phyloP scores from a whole-genome alignment of 192 early-diverging fungal genomes.

The Coemansia sp. region DNA sequence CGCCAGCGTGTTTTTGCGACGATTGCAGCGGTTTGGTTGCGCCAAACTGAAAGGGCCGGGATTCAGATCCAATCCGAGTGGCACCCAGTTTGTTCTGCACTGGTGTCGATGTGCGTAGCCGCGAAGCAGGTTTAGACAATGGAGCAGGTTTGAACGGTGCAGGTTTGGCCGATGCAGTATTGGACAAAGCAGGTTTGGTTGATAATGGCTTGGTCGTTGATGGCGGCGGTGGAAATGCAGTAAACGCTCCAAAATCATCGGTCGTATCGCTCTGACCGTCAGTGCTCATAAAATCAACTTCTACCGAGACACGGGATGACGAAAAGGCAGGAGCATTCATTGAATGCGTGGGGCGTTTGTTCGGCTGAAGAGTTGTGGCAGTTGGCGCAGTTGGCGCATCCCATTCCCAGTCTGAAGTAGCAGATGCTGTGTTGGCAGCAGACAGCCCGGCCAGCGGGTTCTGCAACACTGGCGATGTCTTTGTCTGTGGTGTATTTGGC shows the following conservation, averaged over 20 bases:
- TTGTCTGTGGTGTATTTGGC: not conserved
- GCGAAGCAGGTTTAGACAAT: not conserved
- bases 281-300: conserved; percentile 12
- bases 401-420: conserved; percentile 34
- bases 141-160: not conserved
- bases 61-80: conserved; percentile 4
- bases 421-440: not conserved
- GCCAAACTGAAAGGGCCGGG: conserved; percentile 3
- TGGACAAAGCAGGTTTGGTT: not conserved
- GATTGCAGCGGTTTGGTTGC: not conserved
- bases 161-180: not conserved
- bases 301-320: conserved; percentile 8
- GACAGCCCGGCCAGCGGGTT: conserved; percentile 20
- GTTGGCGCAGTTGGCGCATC: conserved; percentile 24
- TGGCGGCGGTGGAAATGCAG: conserved; percentile 11
- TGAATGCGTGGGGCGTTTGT: not conserved
- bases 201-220: not conserved
- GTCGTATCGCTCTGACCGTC: not conserved
- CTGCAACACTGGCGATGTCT: not conserved
- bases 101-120: not conserved
- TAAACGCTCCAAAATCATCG: conserved; percentile 39
- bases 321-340: not conserved
- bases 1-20: conserved; percentile 37
- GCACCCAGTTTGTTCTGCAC: conserved; percentile 14
- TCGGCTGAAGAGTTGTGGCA: not conserved